Base-by-base conservation (phyloP, 257 asterid species). In the Nicotiana knightiana region DNA sequence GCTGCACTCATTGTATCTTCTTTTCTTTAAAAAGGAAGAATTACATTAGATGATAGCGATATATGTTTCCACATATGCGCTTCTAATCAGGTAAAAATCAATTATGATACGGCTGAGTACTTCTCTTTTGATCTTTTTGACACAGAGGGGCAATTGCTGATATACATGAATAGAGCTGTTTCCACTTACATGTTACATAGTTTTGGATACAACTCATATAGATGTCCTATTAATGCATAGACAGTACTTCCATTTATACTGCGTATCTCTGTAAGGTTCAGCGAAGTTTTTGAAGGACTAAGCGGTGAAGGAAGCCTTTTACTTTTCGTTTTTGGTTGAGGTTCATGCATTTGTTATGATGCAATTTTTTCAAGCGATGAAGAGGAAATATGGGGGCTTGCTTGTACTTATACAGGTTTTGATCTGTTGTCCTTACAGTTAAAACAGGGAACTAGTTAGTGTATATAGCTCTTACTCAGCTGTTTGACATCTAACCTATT, bases 1-100 rank as follows among this genome's bases (percentile, higher is more conserved):
- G 88, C 89, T 84, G 88, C 86, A 83, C 83, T 67, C 84, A 35
- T 84, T 88, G 88, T 87, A 87, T 88, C 92, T 90, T 90, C 89
- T 88, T 90, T 89, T 89, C 81, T 87, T 88, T 75, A 73, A 76
- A 37, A 88, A 88, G 93, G 92, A 89, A 89, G 91, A 88, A 86
- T 91, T 86, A 87, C 91, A 83, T 87, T 79, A 65, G 86, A n/a
- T 87, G 83, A 89, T 86, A 87, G 85, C 79, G 64, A 79, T 86
- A 59, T 80, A 30, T 76, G 37, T 81, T 82, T 70, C 79, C 67
- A 68, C 76, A 83, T 88, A 66, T 84, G 87, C 67, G 28, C 76
- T 26, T 24, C 51, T 48, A 33, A 73, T 48, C 62, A 73, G 43
- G 79, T 48, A 32, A 73, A 37, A 48, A 73, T 73, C 8, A 48